Conservation (phyloP, 495 filamentous ascomycete species). For the Podospora australis region DNA sequence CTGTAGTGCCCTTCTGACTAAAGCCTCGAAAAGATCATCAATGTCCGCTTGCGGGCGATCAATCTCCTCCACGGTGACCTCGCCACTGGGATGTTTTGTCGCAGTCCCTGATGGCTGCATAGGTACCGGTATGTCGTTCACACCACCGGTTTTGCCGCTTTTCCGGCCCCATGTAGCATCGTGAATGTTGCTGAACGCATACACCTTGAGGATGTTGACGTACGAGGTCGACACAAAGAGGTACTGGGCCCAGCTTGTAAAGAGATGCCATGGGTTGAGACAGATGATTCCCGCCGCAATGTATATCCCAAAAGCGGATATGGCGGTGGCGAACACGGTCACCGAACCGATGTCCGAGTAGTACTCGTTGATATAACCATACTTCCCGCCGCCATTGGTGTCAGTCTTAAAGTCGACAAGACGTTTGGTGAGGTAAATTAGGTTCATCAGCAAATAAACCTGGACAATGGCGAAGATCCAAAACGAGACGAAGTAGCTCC, state of each 20-base stretch:
- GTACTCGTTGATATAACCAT: constrained; percentile 40
- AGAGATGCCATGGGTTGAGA: constrained; percentile 99
- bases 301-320: constrained; percentile 94
- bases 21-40: constrained; percentile 91
- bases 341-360: constrained; percentile 47
- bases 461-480: constrained; percentile 80
- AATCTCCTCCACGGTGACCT: constrained; percentile 88
- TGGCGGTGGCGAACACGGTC: constrained; percentile 84
- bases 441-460: constrained; percentile 80
- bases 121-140: too few species aligned
- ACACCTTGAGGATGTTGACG: constrained; percentile 98
- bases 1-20: constrained; percentile 87
- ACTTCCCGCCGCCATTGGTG: too few species aligned
- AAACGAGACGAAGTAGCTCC: constrained; percentile 85
- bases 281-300: constrained; percentile 96
- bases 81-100: constrained; percentile 81
- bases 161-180: constrained; percentile 99
- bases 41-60: constrained; percentile 98
- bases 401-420: constrained; percentile 56
- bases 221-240: constrained; percentile 96
- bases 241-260: constrained; percentile 92
- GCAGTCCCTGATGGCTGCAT: constrained; percentile 73
- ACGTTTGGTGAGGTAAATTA: constrained; percentile 74
- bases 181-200: constrained; percentile 99
- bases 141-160: constrained; percentile 91